phyloP scores from a whole-genome alignment of 192 early-diverging fungal genomes.

The Rhizophagus sp. region DNA sequence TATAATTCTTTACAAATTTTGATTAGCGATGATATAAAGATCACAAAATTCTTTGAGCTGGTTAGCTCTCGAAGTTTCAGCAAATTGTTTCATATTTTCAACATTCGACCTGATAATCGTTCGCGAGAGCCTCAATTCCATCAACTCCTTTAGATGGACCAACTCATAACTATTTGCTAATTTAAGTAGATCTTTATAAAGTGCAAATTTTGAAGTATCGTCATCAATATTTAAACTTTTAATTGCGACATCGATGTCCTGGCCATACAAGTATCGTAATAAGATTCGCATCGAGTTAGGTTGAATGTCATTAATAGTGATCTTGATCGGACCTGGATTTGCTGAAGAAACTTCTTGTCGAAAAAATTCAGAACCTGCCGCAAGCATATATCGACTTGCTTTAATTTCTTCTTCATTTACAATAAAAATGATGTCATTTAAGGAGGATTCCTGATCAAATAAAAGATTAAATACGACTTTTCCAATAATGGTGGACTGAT shows the following conservation, averaged over 20 bases:
- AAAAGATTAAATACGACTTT: background rate
- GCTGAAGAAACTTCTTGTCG: no score
- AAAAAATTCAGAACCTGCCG: background rate
- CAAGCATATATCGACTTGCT: slow-evolving; percentile 10
- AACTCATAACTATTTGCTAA: background rate
- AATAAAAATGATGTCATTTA: slow-evolving; percentile 12
- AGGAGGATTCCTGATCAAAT: background rate
- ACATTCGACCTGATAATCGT: background rate
- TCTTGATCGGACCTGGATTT: background rate
- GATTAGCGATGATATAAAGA: no score
- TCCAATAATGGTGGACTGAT: background rate
- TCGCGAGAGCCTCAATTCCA: background rate
- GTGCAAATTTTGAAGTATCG: no score
- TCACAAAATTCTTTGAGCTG: background rate
- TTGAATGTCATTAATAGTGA: background rate
- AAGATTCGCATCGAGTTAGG: background rate
- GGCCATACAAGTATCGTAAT: slow-evolving; percentile 10
- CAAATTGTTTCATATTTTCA: background rate
- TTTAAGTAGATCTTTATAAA: background rate
- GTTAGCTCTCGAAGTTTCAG: background rate
- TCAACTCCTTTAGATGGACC: background rate
- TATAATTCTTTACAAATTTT: no score
- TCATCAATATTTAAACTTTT: background rate
- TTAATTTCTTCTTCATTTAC: background rate
- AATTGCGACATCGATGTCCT: slow-evolving; percentile 9